phyloP scores from a whole-genome alignment of 371 early-diverging fungal genomes.

The Rhizomucor pusillus region DNA sequence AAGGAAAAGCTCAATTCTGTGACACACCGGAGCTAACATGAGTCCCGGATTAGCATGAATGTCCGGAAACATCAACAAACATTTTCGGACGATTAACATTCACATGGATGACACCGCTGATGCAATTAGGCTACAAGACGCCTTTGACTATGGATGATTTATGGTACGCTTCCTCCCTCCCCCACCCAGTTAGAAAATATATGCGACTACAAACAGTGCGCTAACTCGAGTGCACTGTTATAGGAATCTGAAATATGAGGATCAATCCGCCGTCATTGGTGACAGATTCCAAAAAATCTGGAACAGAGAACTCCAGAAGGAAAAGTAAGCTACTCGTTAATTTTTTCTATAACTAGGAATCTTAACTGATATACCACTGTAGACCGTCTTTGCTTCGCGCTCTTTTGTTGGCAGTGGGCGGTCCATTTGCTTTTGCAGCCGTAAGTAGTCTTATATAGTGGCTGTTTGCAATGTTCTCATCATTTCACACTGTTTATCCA shows the following conservation, averaged over 20 bases:
- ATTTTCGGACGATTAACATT: slow-evolving; percentile 85
- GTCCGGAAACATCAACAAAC: slow-evolving; percentile 82
- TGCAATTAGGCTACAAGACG: slow-evolving; percentile 78
- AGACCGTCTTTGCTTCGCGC: slow-evolving; percentile 76
- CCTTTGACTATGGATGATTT: slow-evolving; percentile 80
- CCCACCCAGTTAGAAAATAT: too few species aligned
- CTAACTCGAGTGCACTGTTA: background rate
- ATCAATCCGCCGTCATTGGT: slow-evolving; percentile 66
- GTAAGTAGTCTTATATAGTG: slow-evolving; percentile 15
- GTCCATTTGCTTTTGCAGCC: slow-evolving; percentile 66
- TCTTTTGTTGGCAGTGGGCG: slow-evolving; percentile 62
- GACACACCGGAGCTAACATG: background rate
- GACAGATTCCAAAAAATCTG: slow-evolving; percentile 67
- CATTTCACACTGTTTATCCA: background rate
- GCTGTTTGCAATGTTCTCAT: background rate
- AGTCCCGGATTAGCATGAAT: slow-evolving; percentile 24
- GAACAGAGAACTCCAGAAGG: slow-evolving; percentile 61
- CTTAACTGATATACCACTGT: slow-evolving; percentile 2
- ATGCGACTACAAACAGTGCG: too few species aligned
- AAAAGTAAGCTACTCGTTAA: slow-evolving; percentile 34
- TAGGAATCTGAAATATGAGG: slow-evolving; percentile 60
- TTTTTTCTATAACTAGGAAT: background rate
- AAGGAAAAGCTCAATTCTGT: background rate
- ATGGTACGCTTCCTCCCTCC: slow-evolving; percentile 58
- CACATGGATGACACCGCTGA: slow-evolving; percentile 89